Evolutionary conservation across 1,284 basidiomycete genomes (phyloP), one percentile per base, ranked within the genome.

Genomic region (Hymenochaete sp.): DNA sequence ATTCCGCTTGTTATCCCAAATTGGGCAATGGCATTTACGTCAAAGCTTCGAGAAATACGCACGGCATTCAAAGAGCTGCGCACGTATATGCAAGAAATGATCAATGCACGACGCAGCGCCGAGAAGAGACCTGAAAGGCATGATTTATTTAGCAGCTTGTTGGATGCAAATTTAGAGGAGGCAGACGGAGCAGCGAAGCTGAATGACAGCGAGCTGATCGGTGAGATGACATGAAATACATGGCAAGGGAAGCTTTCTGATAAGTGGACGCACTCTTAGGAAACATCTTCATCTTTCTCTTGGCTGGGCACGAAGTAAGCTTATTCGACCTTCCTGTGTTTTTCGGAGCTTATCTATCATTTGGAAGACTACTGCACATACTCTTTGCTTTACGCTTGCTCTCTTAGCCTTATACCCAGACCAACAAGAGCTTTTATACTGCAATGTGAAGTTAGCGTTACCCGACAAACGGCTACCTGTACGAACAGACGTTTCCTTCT

Each of bases 321-420:
- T 16, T 31, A 6, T 13, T 5, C 24, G 22, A 18, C 19, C 21
- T 10, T 21, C 16, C 4, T 9, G 8, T 37, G 14, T 13, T 8
- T 53, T n/a, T 38, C 35, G 11, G 11, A 16, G 40, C 22, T 29
- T 8, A 38, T 13, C 18, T 26, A 9, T 44, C 24, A 22, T 36
- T 16, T 6, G 6, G 6, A 16, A 52, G 39, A 52, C 47, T 14
- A 65, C 66, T 0, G 60, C 71, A 4, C 68, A 73, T 49, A 60
- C 69, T 0, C 56, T 73, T 3, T 62, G 60, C 29, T 73, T 71
- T 29, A 55, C 61, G 0, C 49, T 72, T 9, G 56, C 54, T 1
- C 55, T 71, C n/a, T 53, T 75, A 3, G 73, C 73, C 0, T 54
- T 73, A 10, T 57, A 72, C 52, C 70, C 68, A 2, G 65, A 69